Conservation (phyloP, 345 rosid genomes). For the Brassica carinata region DNA sequence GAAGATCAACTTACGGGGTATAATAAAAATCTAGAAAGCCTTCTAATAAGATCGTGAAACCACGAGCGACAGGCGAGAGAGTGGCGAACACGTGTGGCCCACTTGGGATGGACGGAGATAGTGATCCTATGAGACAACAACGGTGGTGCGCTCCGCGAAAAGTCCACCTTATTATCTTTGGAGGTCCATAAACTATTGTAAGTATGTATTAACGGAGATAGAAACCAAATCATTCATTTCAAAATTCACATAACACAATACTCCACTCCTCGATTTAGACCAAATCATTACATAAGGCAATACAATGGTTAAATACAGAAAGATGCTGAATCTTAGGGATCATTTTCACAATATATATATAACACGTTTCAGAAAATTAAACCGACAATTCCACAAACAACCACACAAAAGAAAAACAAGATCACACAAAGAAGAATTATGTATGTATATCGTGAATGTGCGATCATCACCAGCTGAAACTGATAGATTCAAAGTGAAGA, state of each 20-base stretch:
- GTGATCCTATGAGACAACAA: background rate
- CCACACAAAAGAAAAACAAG: background rate
- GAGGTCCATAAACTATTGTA: background rate
- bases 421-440: background rate
- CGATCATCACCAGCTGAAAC: conserved; percentile 74
- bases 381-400: background rate
- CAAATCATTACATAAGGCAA: conserved; percentile 2
- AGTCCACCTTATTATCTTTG: background rate
- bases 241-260: background rate
- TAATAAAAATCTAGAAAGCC: background rate
- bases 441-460: background rate
- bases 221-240: background rate
- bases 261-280: conserved; percentile 5
- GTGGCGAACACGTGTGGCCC: conserved; percentile 8
- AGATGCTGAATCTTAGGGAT: background rate
- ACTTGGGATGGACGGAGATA: background rate
- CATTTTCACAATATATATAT: background rate
- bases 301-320: background rate
- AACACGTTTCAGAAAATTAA: background rate
- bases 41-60: background rate
- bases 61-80: conserved; percentile 2
- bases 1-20: background rate
- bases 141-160: background rate
- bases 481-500: conserved; percentile 75
- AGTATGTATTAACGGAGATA: background rate